Evolutionary conservation across 371 early-diverging fungal species (phyloP).

Genomic region (Mortierella sp.): DNA sequence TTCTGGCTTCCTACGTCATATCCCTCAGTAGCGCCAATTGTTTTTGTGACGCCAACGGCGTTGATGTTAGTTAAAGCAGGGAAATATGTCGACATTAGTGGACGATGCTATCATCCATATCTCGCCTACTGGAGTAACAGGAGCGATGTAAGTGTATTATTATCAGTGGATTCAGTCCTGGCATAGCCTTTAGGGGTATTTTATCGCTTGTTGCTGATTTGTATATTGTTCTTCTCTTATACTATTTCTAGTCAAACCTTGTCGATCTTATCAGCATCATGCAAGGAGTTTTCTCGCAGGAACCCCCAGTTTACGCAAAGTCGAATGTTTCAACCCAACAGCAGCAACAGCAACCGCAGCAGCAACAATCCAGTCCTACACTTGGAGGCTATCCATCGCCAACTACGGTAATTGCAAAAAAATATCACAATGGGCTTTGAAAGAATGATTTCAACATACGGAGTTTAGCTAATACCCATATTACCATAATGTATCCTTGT

Average conservation of each 20-base stretch:
- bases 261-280: conserved; percentile 73
- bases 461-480: neutral
- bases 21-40: conserved; percentile 84
- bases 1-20: conserved; percentile 90
- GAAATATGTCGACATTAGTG: conserved; percentile 87
- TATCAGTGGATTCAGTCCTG: conserved; percentile 14
- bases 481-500: neutral
- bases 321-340: conserved; percentile 51
- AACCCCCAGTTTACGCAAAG: conserved; percentile 87
- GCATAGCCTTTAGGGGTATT: neutral
- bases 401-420: conserved; percentile 28
- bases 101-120: conserved; percentile 88
- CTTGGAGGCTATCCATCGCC: conserved; percentile 45
- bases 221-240: neutral
- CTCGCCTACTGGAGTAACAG: conserved; percentile 69
- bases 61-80: conserved; percentile 87
- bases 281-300: conserved; percentile 79
- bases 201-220: conserved; percentile 5
- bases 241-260: conserved; percentile 62
- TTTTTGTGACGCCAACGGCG: conserved; percentile 90
- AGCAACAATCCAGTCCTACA: conserved; percentile 37
- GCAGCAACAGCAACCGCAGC: conserved; percentile 22
- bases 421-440: too few relatives aligned
- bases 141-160: conserved; percentile 48
- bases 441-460: neutral